These are phyloP conservation scores for Sugiyamaella xylanicola DNA, from an alignment of 1,139 yeast species.

Conservation along the genomic window DNA sequence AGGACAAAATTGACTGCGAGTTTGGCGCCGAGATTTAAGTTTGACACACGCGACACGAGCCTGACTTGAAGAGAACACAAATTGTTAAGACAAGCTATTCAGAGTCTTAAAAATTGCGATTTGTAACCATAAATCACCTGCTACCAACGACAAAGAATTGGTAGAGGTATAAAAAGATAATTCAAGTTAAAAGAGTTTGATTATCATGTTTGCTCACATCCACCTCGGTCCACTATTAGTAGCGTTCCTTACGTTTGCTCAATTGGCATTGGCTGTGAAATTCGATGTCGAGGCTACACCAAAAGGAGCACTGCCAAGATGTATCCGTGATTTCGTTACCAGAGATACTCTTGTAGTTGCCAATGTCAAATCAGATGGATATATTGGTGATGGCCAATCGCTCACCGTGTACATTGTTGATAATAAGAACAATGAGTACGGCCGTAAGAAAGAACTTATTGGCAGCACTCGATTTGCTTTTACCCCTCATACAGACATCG, in stretches of 20 bases:
- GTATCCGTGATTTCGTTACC: constrained; percentile 87
- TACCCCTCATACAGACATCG: constrained; percentile 78
- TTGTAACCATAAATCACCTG: not conserved
- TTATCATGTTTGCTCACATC: not conserved
- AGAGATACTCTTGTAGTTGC: constrained; percentile 79
- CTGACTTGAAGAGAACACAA: not conserved
- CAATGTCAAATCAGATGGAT: constrained; percentile 71
- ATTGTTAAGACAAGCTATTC: not conserved
- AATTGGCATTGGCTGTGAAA: constrained; percentile 38
- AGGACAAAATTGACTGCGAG: constrained; percentile 7
- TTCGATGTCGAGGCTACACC: constrained; percentile 41
- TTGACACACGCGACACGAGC: constrained; percentile 5
- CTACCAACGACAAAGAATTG: not conserved
- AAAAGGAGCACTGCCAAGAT: constrained; percentile 49
- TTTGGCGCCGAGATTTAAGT: constrained; percentile 5
- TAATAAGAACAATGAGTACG: constrained; percentile 45
- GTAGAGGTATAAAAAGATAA: not conserved
- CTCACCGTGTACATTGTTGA: constrained; percentile 46
- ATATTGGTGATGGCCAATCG: constrained; percentile 80
- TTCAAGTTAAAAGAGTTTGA: not conserved
- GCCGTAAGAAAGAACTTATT: constrained; percentile 48
- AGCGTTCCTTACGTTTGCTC: constrained; percentile 7
- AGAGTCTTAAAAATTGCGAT: not conserved
- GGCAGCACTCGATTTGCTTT: constrained; percentile 75
- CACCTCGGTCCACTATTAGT: not conserved